A percentile compares a stretch with the other conserved stretches of the same genome.
Evolutionary conservation across 139 green algal genomes (phyloP).

Genomic region (Auxenochlorella protothecoides): DNA sequence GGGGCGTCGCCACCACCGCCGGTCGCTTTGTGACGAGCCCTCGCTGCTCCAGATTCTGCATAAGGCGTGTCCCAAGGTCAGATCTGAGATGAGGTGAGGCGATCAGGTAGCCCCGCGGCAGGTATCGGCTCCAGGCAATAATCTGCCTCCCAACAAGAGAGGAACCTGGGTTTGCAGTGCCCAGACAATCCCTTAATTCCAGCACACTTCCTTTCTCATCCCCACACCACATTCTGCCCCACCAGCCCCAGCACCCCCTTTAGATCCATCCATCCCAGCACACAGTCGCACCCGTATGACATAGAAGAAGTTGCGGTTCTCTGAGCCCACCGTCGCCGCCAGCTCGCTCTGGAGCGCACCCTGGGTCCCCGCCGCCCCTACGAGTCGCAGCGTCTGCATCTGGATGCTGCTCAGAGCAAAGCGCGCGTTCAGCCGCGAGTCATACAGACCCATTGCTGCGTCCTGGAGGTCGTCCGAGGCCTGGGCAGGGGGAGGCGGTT

Average conservation of each 20-base stretch:
- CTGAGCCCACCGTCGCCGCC: slow-evolving; percentile 21
- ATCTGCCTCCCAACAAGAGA: too few species aligned
- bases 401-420: slow-evolving; percentile 4
- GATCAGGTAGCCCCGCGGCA: too few species aligned
- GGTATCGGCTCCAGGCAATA: too few species aligned
- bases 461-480: slow-evolving; percentile 21
- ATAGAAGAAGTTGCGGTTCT: slow-evolving; percentile 59
- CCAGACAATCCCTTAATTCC: too few species aligned
- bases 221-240: neutral
- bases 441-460: slow-evolving; percentile 40
- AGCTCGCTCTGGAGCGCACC: slow-evolving; percentile 46
- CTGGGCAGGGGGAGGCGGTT: slow-evolving; percentile 4
- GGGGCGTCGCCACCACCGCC: neutral
- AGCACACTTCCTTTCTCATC: neutral
- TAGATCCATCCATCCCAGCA: neutral
- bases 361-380: slow-evolving; percentile 19
- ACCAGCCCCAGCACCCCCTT: too few species aligned
- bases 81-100: too few species aligned
- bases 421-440: slow-evolving; percentile 4
- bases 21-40: slow-evolving; percentile 37
- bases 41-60: slow-evolving; percentile 37
- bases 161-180: too few species aligned
- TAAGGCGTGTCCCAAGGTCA: too few species aligned
- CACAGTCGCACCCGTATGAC: slow-evolving; percentile 40
- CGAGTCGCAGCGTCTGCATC: slow-evolving; percentile 17